A percentile compares a stretch with the other conserved stretches of the same genome.
Conservation (phyloP, 331 rosid genomes). For the Malus hybrid region DNA sequence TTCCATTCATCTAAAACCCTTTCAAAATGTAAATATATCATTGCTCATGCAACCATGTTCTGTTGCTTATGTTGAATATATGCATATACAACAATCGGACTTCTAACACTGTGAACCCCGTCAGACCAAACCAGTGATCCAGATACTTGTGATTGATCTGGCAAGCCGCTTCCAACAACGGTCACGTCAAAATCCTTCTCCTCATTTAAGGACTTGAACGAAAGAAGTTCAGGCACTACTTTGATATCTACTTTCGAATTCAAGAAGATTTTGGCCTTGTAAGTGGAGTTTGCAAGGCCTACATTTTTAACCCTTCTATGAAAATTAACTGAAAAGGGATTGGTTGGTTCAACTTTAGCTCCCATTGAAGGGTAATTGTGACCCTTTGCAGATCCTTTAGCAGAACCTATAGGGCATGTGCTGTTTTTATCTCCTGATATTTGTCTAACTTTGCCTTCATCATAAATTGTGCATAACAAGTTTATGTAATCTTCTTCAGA, state of each 20-base stretch:
- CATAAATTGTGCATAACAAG: slow-evolving; percentile 13
- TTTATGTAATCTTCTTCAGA: slow-evolving; percentile 15
- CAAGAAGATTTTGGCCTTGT: slow-evolving; percentile 8
- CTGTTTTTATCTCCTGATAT: background rate
- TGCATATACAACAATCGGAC: slow-evolving; percentile 10
- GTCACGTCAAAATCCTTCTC: slow-evolving; percentile 8
- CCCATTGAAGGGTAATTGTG: slow-evolving; percentile 32
- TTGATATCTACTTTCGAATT: background rate
- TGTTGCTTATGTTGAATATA: no score
- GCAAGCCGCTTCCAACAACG: background rate
- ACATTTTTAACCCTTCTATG: slow-evolving; percentile 35
- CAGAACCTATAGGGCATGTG: slow-evolving; percentile 7
- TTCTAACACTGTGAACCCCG: slow-evolving; percentile 16
- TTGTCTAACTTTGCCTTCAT: background rate
- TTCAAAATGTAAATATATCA: no score
- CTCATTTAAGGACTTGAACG: slow-evolving; percentile 11
- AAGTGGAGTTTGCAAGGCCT: slow-evolving; percentile 19
- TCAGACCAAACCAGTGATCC: slow-evolving; percentile 23
- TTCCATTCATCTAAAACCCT: no score
- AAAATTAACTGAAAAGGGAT: slow-evolving; percentile 1
- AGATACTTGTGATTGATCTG: background rate
- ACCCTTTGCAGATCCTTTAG: slow-evolving; percentile 10
- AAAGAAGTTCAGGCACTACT: slow-evolving; percentile 2
- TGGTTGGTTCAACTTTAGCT: background rate
- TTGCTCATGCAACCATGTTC: no score